These are phyloP conservation scores for Eucalyptus globulus DNA, from an alignment of 345 rosid genomes.

Conservation along the genomic window DNA sequence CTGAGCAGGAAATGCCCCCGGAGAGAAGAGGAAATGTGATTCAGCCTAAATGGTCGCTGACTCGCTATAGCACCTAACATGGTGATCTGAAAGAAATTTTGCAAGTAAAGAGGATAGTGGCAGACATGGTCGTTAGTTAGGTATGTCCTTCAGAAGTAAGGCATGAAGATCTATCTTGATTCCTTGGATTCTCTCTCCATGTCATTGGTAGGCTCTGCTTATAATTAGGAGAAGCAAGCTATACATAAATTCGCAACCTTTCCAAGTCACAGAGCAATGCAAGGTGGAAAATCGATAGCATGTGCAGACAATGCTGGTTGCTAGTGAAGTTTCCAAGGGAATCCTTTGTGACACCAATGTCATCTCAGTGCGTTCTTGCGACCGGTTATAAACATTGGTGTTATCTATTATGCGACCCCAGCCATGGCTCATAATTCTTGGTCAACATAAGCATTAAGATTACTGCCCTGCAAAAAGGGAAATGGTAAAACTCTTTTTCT, in stretches of 20 bases:
- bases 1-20: not conserved
- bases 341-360: not conserved
- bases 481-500: not conserved
- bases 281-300: not conserved
- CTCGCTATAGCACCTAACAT: not conserved
- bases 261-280: not conserved
- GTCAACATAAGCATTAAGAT: not conserved
- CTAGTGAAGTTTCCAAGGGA: not conserved
- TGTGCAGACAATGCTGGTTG: not conserved
- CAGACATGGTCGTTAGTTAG: not conserved
- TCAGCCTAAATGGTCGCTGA: not conserved
- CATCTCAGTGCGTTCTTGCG: not conserved
- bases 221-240: not conserved
- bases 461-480: not conserved
- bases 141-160: not conserved
- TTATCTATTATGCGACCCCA: not conserved
- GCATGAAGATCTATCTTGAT: not conserved
- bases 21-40: not conserved
- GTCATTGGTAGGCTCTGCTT: not conserved
- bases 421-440: not conserved
- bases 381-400: not conserved
- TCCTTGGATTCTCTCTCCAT: not conserved
- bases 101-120: not conserved
- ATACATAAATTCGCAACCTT: not conserved
- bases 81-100: not conserved